Evolutionary conservation across 108 stramenopile species (phyloP).

Genomic region (Ochromonas danica): DNA sequence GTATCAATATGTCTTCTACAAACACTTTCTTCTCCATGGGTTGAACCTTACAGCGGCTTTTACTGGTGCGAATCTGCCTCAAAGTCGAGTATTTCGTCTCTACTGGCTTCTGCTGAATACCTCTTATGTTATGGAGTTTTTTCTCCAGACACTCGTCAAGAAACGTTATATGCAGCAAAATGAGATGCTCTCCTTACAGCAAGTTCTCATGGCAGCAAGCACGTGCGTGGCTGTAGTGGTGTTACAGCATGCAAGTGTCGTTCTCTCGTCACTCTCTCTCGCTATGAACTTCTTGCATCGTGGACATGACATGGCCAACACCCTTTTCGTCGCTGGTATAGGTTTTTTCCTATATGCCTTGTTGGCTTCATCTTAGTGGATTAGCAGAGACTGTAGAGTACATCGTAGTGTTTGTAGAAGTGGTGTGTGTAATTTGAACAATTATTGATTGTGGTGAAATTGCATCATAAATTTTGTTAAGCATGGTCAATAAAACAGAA

Average conservation of each 20-base stretch:
- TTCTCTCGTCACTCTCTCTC: neutral
- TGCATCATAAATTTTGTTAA: too few species aligned
- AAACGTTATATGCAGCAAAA: conserved; percentile 23
- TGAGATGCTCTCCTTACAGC: conserved; percentile 10
- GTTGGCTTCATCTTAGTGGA: too few species aligned
- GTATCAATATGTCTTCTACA: conserved; percentile 78
- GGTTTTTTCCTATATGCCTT: too few species aligned
- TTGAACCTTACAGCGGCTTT: conserved; percentile 63
- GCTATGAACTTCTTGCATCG: conserved; percentile 17
- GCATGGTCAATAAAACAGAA: too few species aligned
- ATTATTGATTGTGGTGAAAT: neutral
- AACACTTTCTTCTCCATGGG: conserved; percentile 74
- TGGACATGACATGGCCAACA: neutral
- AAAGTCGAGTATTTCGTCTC: conserved; percentile 55
- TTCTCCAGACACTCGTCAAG: conserved; percentile 74
- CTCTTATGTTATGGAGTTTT: conserved; percentile 80
- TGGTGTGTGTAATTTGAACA: neutral
- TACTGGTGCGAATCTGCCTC: neutral
- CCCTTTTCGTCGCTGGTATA: neutral
- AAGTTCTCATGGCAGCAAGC: conserved; percentile 9
- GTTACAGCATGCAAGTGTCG: neutral
- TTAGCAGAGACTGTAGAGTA: too few species aligned
- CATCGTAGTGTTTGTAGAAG: neutral
- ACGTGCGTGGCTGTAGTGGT: neutral
- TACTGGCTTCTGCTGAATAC: conserved; percentile 73